A percentile compares a stretch with the other conserved stretches of the same genome.
phyloP scores from a whole-genome alignment of 1,284 basidiomycete genomes.

The Omphalotus olearius region DNA sequence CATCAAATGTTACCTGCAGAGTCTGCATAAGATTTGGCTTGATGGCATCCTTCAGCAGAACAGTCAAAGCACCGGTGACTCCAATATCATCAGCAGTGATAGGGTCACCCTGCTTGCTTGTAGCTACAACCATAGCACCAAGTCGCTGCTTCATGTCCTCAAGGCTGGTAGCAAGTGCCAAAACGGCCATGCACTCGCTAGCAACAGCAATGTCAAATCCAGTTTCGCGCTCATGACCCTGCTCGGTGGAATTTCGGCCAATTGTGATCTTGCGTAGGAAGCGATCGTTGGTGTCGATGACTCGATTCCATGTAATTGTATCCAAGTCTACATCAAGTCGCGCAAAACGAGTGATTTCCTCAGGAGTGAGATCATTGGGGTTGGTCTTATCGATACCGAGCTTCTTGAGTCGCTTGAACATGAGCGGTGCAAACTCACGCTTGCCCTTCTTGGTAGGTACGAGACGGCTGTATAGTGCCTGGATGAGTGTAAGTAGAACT shows the following conservation, averaged over 20 bases:
- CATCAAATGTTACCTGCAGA: constrained; percentile 55
- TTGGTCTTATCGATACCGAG: constrained; percentile 95
- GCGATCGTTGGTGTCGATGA: constrained; percentile 95
- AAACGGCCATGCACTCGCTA: constrained; percentile 97
- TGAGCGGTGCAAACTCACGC: constrained; percentile 92
- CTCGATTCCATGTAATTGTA: constrained; percentile 98
- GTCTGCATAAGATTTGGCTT: constrained; percentile 99
- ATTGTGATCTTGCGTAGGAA: constrained; percentile 95
- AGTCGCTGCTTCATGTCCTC: constrained; percentile 91
- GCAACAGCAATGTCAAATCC: constrained; percentile 98
- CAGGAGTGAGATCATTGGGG: constrained; percentile 89
- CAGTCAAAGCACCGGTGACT: constrained; percentile 92
- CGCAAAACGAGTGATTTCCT: constrained; percentile 88
- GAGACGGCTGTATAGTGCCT: constrained; percentile 87
- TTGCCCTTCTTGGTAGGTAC: constrained; percentile 94
- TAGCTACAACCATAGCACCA: constrained; percentile 96
- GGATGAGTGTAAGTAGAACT: background rate
- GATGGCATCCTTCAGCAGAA: constrained; percentile 98
- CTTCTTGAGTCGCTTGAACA: constrained; percentile 94
- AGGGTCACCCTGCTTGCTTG: constrained; percentile 86
- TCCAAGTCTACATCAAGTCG: constrained; percentile 89
- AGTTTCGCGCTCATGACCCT: constrained; percentile 85
- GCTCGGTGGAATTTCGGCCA: constrained; percentile 87
- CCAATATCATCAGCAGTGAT: constrained; percentile 98
- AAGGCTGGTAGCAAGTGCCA: constrained; percentile 86